A percentile compares a stretch with the other conserved stretches of the same genome.
Conservation (phyloP, 805 yeast genomes). For the Cyberlindnera lachancei region DNA sequence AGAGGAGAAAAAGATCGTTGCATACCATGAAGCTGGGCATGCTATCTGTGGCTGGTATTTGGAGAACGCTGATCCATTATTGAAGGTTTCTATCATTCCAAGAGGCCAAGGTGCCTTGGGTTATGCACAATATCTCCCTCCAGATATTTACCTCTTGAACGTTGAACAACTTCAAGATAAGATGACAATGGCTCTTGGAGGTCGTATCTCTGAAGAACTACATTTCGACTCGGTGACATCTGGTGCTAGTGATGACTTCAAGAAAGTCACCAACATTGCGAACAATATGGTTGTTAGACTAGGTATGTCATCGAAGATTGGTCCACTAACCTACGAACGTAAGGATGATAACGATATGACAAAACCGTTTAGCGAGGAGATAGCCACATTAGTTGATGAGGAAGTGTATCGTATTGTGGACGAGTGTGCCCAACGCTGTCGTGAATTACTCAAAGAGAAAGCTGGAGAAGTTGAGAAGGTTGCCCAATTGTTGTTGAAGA, state of each 20-base stretch:
- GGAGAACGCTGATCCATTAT: constrained; percentile 83
- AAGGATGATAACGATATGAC: constrained; percentile 59
- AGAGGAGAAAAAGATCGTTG: constrained; percentile 84
- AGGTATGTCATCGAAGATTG: constrained; percentile 87
- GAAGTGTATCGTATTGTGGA: constrained; percentile 76
- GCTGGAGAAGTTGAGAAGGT: constrained; percentile 72
- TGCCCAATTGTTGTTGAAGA: constrained; percentile 76
- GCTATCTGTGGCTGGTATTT: constrained; percentile 98
- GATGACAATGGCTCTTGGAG: constrained; percentile 96
- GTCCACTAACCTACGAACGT: constrained; percentile 66
- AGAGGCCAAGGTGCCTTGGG: constrained; percentile 97
- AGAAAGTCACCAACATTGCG: constrained; percentile 92
- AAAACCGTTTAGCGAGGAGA: constrained; percentile 86
- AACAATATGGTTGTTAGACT: constrained; percentile 84
- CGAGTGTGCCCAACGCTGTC: constrained; percentile 70
- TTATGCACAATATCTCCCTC: constrained; percentile 94
- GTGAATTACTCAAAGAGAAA: constrained; percentile 57
- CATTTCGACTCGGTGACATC: constrained; percentile 89
- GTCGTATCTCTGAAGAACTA: constrained; percentile 92
- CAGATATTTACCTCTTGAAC: constrained; percentile 75
- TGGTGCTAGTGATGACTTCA: constrained; percentile 95
- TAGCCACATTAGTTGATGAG: constrained; percentile 70
- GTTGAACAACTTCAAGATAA: constrained; percentile 77
- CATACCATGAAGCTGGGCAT: constrained; percentile 98
- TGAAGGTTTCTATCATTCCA: constrained; percentile 94